Evolutionary conservation across 2,329 filamentous ascomycete genomes (phyloP).

Genomic region (Akanthomyces muscarius): DNA sequence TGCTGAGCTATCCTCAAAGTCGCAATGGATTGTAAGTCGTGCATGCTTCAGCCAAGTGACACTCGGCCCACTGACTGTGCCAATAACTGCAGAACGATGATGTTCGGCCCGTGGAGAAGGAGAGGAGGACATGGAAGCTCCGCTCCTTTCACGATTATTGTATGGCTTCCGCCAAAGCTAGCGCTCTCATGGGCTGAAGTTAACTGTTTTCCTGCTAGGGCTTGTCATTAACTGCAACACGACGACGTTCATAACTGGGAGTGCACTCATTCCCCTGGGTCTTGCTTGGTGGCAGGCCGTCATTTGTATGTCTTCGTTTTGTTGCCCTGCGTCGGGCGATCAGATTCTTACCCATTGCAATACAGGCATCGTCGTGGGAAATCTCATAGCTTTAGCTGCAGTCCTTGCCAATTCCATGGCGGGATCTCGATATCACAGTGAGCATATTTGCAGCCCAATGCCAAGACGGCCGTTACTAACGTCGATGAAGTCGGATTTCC

Average conservation of each 20-base stretch:
- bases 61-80: constrained; percentile 4
- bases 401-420: constrained; percentile 42
- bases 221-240: constrained; percentile 45
- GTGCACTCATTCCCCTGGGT: constrained; percentile 38
- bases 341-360: not conserved
- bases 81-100: constrained; percentile 41
- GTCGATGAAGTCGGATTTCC: constrained; percentile 34
- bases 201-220: constrained; percentile 28
- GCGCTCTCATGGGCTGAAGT: not conserved
- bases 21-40: constrained; percentile 30
- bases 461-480: not conserved
- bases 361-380: constrained; percentile 34
- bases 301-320: constrained; percentile 29
- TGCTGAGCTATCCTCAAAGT: constrained; percentile 29
- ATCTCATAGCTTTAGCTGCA: constrained; percentile 35
- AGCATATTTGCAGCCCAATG: constrained; percentile 14
- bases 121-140: constrained; percentile 40
- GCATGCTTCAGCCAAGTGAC: not conserved
- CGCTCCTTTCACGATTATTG: constrained; percentile 42
- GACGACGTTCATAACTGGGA: constrained; percentile 38
- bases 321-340: not conserved
- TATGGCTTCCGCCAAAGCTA: constrained; percentile 21
- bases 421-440: constrained; percentile 40
- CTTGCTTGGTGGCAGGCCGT: constrained; percentile 41
- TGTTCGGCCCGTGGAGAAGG: constrained; percentile 43